These are phyloP conservation scores for Senna tora DNA, from an alignment of 306 rosid genomes.

Conservation along the genomic window DNA sequence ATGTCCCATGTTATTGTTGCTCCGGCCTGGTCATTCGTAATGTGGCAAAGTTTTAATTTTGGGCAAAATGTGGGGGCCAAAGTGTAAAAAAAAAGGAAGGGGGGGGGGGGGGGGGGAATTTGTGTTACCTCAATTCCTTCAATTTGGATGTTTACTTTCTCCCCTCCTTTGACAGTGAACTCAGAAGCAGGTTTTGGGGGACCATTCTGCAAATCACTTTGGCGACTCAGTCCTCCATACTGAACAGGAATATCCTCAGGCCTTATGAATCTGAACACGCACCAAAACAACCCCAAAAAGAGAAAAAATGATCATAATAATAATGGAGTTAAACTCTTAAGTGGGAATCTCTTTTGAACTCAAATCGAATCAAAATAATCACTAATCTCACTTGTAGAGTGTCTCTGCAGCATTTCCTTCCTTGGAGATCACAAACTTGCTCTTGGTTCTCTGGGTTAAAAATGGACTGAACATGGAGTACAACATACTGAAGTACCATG, in stretches of 20 bases:
- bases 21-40: constrained; percentile 48
- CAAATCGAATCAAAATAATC: too few species aligned
- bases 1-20: constrained; percentile 92
- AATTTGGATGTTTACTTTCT: constrained; percentile 91
- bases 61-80: too few species aligned
- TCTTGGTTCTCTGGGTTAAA: constrained; percentile 85
- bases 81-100: too few species aligned
- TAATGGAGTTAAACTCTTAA: constrained; percentile 6
- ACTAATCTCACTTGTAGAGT: constrained; percentile 70
- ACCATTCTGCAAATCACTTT: constrained; percentile 68
- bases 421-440: constrained; percentile 86
- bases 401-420: constrained; percentile 94
- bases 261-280: constrained; percentile 68
- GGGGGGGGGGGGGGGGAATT: too few species aligned
- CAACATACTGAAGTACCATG: constrained; percentile 86
- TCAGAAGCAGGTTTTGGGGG: constrained; percentile 96
- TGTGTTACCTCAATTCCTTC: constrained; percentile 99
- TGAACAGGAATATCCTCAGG: constrained; percentile 83
- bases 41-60: too few species aligned
- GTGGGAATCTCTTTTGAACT: not conserved
- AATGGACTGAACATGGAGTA: constrained; percentile 90
- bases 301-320: too few species aligned
- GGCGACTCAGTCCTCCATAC: constrained; percentile 83
- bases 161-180: constrained; percentile 88
- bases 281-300: constrained; percentile 14